Base-by-base conservation (phyloP, 805 yeast genomes). In the Saturnispora galanensis region DNA sequence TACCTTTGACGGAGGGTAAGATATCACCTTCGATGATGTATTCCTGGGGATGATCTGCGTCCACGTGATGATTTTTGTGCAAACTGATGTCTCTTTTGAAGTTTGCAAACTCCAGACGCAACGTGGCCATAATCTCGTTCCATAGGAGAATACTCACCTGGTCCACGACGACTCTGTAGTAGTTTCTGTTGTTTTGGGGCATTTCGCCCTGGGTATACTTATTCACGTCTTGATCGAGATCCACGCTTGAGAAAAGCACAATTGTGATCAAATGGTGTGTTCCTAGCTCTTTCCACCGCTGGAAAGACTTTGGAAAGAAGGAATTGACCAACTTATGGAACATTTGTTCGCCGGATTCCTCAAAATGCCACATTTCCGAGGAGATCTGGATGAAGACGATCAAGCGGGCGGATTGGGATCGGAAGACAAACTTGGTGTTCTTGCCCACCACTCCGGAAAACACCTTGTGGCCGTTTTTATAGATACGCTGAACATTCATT, bases 301-400 rank as follows among this genome's bases (percentile, higher is more conserved):
- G 80, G 60, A 93, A 87, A 32, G 90, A 81, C 47, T 81, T 82
- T 0, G 99, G 99, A 44, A 93, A 79, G 41, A 90, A 69, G n/a
- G 94, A 84, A 59, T 90, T 89, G 38, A 93, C 87, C 53, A 93
- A 76, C 62, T 88, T 86, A 60, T 89, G 90, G 60, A 90, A 90
- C 76, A 87, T 76, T 44, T 89, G 84, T 57, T 90, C 97, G 2
- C 98, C 98, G 52, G 84, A 84, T 56, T 89, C 96, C 62, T 93
- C 97, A 62, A 93, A 93, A 60, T 88, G 87, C 94, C 97, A 93
- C 97, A 93, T 93, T 56, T 93, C 99, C 34, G 83, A 74, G 1
- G 97, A 84, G 49, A 89, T 77, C 58, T 93, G 98, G 41, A 93
- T 79, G 50, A 93, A 69, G 41, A 89, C 84, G 12, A 86, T 75